phyloP scores from a whole-genome alignment of 139 green algal species.

The Trebouxia sp. region DNA sequence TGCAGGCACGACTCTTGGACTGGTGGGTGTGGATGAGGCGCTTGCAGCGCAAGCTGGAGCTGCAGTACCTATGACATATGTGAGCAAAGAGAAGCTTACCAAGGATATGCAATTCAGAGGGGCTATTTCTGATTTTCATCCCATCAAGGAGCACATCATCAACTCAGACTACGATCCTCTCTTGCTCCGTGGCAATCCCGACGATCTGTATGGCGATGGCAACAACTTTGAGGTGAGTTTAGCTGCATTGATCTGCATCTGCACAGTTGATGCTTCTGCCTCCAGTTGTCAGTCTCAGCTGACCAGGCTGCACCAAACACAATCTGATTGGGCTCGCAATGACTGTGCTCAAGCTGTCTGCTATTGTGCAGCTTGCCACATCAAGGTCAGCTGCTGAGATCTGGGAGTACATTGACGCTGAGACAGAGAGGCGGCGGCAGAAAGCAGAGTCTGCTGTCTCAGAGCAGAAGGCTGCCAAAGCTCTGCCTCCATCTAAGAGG shows the following conservation, averaged over 20 bases:
- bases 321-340: too few relatives aligned
- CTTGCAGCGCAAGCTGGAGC: not conserved
- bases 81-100: slow-evolving; percentile 60
- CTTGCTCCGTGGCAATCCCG: slow-evolving; percentile 62
- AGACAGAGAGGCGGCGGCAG: slow-evolving; percentile 35
- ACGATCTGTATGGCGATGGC: slow-evolving; percentile 81
- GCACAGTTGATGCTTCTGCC: too few relatives aligned
- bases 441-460: slow-evolving; percentile 25
- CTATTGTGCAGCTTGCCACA: slow-evolving; percentile 21
- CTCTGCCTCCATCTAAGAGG: slow-evolving; percentile 31
- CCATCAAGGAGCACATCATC: slow-evolving; percentile 61
- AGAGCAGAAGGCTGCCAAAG: slow-evolving; percentile 27
- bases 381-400: slow-evolving; percentile 32
- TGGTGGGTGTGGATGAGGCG: not conserved
- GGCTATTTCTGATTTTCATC: slow-evolving; percentile 81
- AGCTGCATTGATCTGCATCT: too few relatives aligned
- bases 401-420: slow-evolving; percentile 37
- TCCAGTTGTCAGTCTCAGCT: too few relatives aligned
- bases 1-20: slow-evolving; percentile 23
- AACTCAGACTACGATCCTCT: slow-evolving; percentile 67
- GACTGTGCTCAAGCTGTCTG: too few relatives aligned
- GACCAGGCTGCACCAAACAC: too few relatives aligned
- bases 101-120: slow-evolving; percentile 84
- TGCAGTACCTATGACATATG: slow-evolving; percentile 20
- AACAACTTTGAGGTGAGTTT: slow-evolving; percentile 78